Conservation (phyloP, 371 early-diverging fungal genomes). For the Caulochytrium protostelioides region DNA sequence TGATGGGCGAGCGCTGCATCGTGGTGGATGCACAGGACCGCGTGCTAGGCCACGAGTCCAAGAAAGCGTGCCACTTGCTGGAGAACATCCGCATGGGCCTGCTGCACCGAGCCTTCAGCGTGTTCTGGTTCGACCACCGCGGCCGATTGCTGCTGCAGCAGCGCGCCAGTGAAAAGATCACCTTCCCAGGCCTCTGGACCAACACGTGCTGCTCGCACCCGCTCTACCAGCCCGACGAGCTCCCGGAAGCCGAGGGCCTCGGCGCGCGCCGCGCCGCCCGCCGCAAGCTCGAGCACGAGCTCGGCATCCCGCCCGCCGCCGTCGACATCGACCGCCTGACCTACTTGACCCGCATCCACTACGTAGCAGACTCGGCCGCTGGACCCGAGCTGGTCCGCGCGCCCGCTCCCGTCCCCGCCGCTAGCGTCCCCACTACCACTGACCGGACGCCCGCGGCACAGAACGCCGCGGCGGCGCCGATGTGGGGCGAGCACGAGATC, state of each 20-base stretch:
- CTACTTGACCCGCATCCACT: conserved; percentile 82
- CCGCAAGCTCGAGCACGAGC: conserved; percentile 84
- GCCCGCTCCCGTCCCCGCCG: no score
- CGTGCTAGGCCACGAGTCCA: conserved; percentile 59
- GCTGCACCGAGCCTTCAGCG: conserved; percentile 92
- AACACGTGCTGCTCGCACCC: conserved; percentile 97
- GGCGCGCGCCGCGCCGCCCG: conserved; percentile 59
- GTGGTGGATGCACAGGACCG: conserved; percentile 67
- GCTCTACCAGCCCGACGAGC: conserved; percentile 52
- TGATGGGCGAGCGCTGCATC: conserved; percentile 94
- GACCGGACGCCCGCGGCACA: no score
- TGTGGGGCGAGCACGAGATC: no score
- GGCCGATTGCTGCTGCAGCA: conserved; percentile 75
- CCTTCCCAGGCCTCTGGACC: conserved; percentile 86
- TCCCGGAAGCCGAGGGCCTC: conserved; percentile 49
- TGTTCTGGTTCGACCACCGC: conserved; percentile 69
- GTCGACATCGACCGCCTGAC: conserved; percentile 43
- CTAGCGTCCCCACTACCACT: no score
- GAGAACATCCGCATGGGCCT: conserved; percentile 60
- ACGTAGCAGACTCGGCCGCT: no score
- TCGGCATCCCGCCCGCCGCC: conserved; percentile 55
- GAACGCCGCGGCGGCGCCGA: no score
- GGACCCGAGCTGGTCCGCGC: no score
- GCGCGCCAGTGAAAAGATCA: conserved; percentile 85
- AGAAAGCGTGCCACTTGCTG: conserved; percentile 87